A percentile compares a stretch with the other conserved stretches of the same genome.
Conservation (phyloP, 2,329 filamentous ascomycete species). For the Aspergillus ochraceoroseus region DNA sequence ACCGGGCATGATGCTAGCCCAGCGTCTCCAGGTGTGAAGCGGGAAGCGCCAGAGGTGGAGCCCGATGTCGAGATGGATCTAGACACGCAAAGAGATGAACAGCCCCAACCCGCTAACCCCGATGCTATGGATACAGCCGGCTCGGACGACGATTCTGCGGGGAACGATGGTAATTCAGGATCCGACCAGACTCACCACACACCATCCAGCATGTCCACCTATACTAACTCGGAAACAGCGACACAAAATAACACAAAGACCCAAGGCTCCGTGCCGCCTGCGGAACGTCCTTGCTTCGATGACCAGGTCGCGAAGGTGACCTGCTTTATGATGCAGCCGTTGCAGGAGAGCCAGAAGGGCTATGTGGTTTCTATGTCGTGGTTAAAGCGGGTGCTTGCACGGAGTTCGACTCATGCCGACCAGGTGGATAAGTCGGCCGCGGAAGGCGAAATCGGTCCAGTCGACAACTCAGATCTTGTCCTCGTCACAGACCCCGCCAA, state of each 20-base stretch:
- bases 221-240: constrained; percentile 26
- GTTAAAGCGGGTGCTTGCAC: constrained; percentile 67
- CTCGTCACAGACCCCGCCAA: constrained; percentile 49
- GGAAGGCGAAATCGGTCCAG: constrained; percentile 65
- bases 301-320: constrained; percentile 71
- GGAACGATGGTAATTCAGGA: constrained; percentile 29
- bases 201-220: constrained; percentile 39
- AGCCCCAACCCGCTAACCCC: constrained; percentile 30
- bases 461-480: constrained; percentile 83
- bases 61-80: constrained; percentile 26
- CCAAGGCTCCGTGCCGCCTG: constrained; percentile 20
- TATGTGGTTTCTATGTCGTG: constrained; percentile 76
- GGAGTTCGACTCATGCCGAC: constrained; percentile 55
- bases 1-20: constrained; percentile 26
- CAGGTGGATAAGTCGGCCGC: constrained; percentile 56
- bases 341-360: constrained; percentile 67
- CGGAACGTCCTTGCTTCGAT: constrained; percentile 50
- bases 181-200: constrained; percentile 37
- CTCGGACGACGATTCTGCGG: constrained; percentile 25
- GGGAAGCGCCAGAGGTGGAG: constrained; percentile 32
- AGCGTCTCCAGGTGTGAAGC: constrained; percentile 37
- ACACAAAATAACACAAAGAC: constrained; percentile 28
- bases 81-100: constrained; percentile 15
- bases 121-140: constrained; percentile 45
- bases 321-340: constrained; percentile 50